A percentile compares a stretch with the other conserved stretches of the same genome.
phyloP scores from a whole-genome alignment of 345 rosid species.

The Eucalyptus pumila region DNA sequence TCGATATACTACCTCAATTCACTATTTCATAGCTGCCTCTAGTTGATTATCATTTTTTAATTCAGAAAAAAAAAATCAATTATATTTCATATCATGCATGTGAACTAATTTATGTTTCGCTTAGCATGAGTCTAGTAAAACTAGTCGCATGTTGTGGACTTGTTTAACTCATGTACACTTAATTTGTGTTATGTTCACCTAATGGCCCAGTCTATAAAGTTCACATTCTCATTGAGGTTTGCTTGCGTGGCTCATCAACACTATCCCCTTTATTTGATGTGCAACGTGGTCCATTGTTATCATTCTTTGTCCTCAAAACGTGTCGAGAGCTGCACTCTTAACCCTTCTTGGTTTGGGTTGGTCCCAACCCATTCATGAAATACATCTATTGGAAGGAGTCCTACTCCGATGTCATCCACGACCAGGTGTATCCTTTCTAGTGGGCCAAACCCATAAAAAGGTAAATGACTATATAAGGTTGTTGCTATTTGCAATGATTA shows the following conservation, averaged over 20 bases:
- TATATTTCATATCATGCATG: too few relatives aligned
- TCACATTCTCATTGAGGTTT: background rate
- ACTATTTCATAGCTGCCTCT: background rate
- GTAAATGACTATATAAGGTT: too few relatives aligned
- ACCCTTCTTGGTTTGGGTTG: fast-evolving
- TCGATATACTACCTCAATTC: background rate
- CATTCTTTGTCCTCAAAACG: background rate
- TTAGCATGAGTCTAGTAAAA: too few relatives aligned
- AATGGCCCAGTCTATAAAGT: background rate
- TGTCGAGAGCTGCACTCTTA: background rate
- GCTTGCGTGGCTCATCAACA: too few relatives aligned
- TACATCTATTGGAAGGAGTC: fast-evolving
- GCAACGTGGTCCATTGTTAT: background rate
- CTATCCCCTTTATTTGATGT: background rate
- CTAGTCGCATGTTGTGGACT: background rate
- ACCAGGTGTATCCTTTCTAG: fast-evolving
- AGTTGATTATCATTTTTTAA: too few relatives aligned
- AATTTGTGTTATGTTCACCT: background rate
- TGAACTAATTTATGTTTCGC: too few relatives aligned
- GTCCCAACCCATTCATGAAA: too few relatives aligned
- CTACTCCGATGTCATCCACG: fast-evolving
- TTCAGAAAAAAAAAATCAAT: too few relatives aligned
- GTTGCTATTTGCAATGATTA: too few relatives aligned
- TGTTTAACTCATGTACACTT: background rate
- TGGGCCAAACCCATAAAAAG: too few relatives aligned